Percentiles rank a stretch among this genome's conserved stretches.
Conservation (phyloP, 345 rosid genomes). For the Hibiscus tridactylites region DNA sequence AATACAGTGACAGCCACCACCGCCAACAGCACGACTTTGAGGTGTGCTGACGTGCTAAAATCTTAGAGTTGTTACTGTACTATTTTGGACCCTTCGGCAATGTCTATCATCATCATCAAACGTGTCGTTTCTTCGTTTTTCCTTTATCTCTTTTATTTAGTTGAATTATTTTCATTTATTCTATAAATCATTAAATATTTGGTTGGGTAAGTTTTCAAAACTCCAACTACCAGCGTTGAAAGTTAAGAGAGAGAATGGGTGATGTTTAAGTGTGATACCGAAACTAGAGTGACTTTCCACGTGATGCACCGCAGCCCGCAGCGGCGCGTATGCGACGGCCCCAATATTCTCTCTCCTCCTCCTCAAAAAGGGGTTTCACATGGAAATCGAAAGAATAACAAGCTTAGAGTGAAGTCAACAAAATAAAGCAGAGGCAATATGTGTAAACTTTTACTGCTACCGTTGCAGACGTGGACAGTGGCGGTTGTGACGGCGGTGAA, state of each 20-base stretch:
- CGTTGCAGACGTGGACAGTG: too few species aligned
- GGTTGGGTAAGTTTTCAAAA: neutral
- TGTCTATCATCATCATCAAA: constrained; percentile 1
- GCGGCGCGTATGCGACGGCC: neutral
- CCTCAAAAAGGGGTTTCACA: neutral
- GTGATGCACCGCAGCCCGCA: constrained; percentile 12
- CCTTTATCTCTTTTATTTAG: neutral
- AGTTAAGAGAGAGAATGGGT: neutral
- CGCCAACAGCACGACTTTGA: constrained; percentile 32
- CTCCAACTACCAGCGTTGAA: constrained; percentile 12
- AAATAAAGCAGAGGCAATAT: neutral
- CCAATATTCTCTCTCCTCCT: constrained; percentile 15
- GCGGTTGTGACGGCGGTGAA: too few species aligned
- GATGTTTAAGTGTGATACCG: neutral
- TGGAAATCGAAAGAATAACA: neutral
- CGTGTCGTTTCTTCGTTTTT: neutral
- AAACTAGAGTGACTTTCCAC: constrained; percentile 14
- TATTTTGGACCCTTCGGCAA: neutral
- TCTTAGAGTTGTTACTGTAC: neutral
- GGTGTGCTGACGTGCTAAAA: constrained; percentile 32
- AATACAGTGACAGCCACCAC: constrained; percentile 15
- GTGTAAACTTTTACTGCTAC: too few species aligned
- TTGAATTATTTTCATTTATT: neutral
- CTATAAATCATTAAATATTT: neutral
- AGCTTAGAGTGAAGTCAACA: neutral